Conservation (phyloP, 352 stramenopile species). For the Globisporangium mamillatum region DNA sequence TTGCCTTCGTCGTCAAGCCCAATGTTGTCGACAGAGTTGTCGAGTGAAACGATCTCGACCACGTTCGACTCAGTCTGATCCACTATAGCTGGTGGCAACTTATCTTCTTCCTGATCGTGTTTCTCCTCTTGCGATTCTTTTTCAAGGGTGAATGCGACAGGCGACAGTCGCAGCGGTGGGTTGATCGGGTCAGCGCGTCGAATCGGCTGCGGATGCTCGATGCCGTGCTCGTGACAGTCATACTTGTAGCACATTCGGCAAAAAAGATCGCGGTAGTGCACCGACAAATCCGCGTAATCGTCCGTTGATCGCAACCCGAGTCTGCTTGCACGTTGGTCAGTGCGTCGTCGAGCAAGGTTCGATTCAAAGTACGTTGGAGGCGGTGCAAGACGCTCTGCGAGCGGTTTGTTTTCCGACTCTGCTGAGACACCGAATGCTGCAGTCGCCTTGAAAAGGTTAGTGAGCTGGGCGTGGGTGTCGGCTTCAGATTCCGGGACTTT, state of each 20-base stretch:
- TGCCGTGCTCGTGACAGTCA: slow-evolving; percentile 90
- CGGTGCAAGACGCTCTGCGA: slow-evolving; percentile 44
- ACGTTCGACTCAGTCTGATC: background rate
- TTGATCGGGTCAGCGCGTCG: slow-evolving; percentile 63
- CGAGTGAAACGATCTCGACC: background rate
- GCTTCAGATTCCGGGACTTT: background rate
- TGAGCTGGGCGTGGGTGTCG: slow-evolving; percentile 8
- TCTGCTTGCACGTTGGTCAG: slow-evolving; percentile 7
- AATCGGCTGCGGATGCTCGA: slow-evolving; percentile 65
- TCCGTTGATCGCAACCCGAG: slow-evolving; percentile 31
- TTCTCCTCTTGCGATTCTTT: background rate
- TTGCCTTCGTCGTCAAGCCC: slow-evolving; percentile 6
- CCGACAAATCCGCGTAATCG: slow-evolving; percentile 70
- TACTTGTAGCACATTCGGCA: slow-evolving; percentile 93
- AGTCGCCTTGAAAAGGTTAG: slow-evolving; percentile 37
- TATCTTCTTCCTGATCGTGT: background rate
- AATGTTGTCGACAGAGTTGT: slow-evolving; percentile 1
- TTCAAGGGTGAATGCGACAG: slow-evolving; percentile 18
- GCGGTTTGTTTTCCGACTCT: slow-evolving; percentile 12
- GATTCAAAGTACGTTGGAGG: slow-evolving; percentile 69
- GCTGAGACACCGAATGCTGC: slow-evolving; percentile 22
- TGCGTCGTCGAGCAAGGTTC: slow-evolving; percentile 28
- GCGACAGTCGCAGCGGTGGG: slow-evolving; percentile 41
- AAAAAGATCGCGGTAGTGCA: slow-evolving; percentile 90
- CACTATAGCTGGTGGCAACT: background rate